phyloP scores from a whole-genome alignment of 192 early-diverging fungal genomes.

The Rhizoclosmatium globosum region DNA sequence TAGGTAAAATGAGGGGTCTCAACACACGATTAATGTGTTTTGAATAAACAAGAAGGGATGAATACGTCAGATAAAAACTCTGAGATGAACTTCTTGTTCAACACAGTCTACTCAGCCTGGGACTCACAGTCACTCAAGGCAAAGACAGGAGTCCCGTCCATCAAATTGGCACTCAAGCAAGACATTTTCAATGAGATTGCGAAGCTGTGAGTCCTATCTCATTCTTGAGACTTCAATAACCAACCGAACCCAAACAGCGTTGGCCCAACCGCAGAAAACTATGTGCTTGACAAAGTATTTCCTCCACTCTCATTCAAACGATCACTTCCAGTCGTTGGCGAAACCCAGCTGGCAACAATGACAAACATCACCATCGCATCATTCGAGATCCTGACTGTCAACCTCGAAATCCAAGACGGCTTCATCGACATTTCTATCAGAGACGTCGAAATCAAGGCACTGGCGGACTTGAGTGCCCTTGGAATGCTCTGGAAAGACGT shows the following conservation, averaged over 20 bases:
- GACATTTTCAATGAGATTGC: constrained; percentile 4
- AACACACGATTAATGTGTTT: too few species aligned
- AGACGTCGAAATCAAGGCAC: constrained; percentile 7
- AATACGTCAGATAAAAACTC: too few species aligned
- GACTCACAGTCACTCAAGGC: background rate
- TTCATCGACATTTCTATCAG: background rate
- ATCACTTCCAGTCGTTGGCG: background rate
- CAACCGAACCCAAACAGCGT: background rate
- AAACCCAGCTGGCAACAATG: background rate
- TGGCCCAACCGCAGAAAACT: constrained; percentile 14
- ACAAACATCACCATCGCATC: constrained; percentile 1
- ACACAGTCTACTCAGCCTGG: too few species aligned
- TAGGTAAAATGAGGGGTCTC: too few species aligned
- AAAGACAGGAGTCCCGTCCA: constrained; percentile 13
- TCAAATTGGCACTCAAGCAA: background rate
- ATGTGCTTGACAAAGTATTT: background rate
- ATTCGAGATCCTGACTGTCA: constrained; percentile 10
- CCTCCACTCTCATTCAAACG: background rate
- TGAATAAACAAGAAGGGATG: too few species aligned
- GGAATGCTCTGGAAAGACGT: background rate
- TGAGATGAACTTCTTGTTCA: too few species aligned
- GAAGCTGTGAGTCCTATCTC: background rate
- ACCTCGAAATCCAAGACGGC: constrained; percentile 10
- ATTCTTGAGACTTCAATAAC: background rate
- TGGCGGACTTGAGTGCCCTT: background rate